Evolutionary conservation across 768 basidiomycete genomes (phyloP).

Genomic region (Tremella fuciformis): DNA sequence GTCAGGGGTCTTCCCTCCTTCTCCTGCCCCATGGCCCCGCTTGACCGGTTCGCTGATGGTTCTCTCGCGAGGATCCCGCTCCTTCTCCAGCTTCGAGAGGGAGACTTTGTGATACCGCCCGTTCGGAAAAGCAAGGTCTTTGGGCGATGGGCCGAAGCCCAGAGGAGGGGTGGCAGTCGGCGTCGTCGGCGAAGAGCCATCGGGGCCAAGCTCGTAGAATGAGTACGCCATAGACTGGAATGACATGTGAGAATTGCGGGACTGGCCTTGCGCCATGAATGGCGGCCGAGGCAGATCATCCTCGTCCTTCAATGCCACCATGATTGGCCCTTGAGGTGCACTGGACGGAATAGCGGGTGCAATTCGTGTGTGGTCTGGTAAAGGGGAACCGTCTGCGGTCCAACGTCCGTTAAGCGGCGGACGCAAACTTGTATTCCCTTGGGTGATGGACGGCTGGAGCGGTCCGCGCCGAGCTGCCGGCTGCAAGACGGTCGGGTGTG

Average conservation of each 20-base stretch:
- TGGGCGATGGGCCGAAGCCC: neutral
- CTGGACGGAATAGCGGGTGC: neutral
- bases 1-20: conserved; percentile 24
- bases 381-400: neutral
- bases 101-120: conserved; percentile 43
- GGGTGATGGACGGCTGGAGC: neutral
- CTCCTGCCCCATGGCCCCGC: neutral
- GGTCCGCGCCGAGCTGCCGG: conserved; percentile 3
- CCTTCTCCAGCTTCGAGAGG: conserved; percentile 22
- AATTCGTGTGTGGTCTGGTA: conserved; percentile 1
- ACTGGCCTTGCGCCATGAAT: conserved; percentile 5
- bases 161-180: conserved; percentile 19
- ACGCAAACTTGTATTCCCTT: neutral
- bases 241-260: conserved; percentile 30
- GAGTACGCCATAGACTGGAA: conserved; percentile 40
- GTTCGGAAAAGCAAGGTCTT: conserved; percentile 30
- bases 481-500: conserved; percentile 7
- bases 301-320: conserved; percentile 13
- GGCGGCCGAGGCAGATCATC: neutral
- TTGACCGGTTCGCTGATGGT: conserved; percentile 15
- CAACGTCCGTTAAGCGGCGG: conserved; percentile 5
- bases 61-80: conserved; percentile 17
- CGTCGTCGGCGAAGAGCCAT: conserved; percentile 17
- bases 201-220: conserved; percentile 41
- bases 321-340: conserved; percentile 3